Conservation (phyloP, 225 moss, liverwort and hornwort genomes). For the Anthoceros angustus region DNA sequence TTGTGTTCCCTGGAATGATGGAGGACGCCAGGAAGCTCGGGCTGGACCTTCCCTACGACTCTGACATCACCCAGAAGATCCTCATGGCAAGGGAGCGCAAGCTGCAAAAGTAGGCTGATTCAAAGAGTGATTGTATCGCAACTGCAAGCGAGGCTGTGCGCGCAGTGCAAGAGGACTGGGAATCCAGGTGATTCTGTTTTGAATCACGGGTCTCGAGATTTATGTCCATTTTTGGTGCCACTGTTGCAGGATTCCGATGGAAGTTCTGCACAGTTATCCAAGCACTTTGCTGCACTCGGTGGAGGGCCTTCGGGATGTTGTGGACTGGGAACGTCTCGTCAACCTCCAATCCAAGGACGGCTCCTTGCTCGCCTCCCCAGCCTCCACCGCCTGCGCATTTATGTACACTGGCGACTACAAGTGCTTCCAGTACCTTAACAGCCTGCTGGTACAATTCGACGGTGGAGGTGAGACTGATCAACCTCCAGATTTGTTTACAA, state of each 20-base stretch:
- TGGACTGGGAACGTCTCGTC: conserved; percentile 51
- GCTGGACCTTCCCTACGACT: conserved; percentile 42
- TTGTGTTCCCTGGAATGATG: conserved; percentile 46
- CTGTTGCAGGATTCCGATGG: conserved; percentile 51
- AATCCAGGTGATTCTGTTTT: not conserved
- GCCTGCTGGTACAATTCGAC: conserved; percentile 33
- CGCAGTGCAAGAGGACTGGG: not conserved
- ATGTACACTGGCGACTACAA: conserved; percentile 44
- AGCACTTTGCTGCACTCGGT: conserved; percentile 56
- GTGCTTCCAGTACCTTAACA: conserved; percentile 39
- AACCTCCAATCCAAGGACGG: conserved; percentile 54
- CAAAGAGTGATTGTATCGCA: no score
- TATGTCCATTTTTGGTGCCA: no score
- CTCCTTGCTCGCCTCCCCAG: conserved; percentile 57
- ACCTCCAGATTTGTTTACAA: no score
- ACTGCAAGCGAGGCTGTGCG: not conserved
- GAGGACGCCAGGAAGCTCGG: conserved; percentile 33
- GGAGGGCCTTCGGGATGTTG: conserved; percentile 50
- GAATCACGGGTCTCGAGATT: no score
- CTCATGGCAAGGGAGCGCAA: conserved; percentile 38
- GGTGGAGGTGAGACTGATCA: conserved; percentile 23
- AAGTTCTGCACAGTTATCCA: conserved; percentile 46
- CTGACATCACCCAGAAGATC: conserved; percentile 23
- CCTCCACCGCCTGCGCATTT: conserved; percentile 67
- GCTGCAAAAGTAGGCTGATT: conserved; percentile 29